Percentiles rank a stretch among this genome's conserved stretches.
These are phyloP conservation scores for Fusarium sp. DNA, from an alignment of 2,329 filamentous ascomycete genomes.

Conservation along the genomic window DNA sequence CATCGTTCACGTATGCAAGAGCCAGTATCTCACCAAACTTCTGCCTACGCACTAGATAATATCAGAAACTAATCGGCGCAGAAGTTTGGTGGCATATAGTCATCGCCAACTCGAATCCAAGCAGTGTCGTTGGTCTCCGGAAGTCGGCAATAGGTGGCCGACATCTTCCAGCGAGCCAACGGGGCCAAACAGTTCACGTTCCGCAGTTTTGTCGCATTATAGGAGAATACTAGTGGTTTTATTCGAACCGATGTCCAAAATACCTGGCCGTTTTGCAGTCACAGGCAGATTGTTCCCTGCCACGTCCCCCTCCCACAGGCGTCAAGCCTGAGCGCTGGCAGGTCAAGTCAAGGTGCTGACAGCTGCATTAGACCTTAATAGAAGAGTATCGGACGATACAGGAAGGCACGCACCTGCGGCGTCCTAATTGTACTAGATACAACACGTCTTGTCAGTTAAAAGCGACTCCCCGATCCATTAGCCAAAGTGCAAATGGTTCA, in stretches of 20 bases:
- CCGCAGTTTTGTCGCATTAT: rapidly evolving
- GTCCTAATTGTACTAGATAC: not conserved
- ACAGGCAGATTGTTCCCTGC: not conserved
- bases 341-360: not conserved
- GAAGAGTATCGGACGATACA: not conserved
- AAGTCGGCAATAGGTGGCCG: not conserved
- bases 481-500: not conserved
- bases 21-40: not conserved
- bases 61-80: not conserved
- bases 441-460: not conserved
- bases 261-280: not conserved
- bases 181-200: not conserved
- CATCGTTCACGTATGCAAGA: not conserved
- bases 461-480: too few species aligned
- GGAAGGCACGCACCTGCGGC: not conserved
- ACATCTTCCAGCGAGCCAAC: not conserved
- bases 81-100: not conserved
- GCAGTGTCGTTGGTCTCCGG: not conserved
- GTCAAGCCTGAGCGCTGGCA: not conserved
- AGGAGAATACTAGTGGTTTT: rapidly evolving
- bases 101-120: not conserved
- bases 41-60: too few species aligned
- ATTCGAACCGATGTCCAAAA: not conserved
- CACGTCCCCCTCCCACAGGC: not conserved
- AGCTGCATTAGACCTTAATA: not conserved